These are phyloP conservation scores for Vigna unguiculata DNA, from an alignment of 306 rosid species.

Conservation along the genomic window DNA sequence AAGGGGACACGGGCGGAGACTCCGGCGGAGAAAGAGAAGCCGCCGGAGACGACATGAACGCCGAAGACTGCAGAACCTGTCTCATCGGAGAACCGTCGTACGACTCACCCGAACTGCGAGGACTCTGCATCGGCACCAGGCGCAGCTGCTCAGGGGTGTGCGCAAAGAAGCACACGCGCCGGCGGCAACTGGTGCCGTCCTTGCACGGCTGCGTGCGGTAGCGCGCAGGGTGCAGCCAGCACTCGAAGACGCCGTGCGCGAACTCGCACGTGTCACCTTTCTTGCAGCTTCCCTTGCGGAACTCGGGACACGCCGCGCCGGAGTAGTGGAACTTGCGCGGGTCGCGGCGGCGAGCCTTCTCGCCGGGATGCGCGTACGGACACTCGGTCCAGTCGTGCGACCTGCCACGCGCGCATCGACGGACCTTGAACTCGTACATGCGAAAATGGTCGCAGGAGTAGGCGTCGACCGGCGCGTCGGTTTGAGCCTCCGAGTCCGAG, in stretches of 20 bases:
- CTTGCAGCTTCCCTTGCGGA: constrained; percentile 84
- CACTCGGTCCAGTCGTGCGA: constrained; percentile 99
- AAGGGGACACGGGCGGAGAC: constrained; percentile 79
- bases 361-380: constrained; percentile 98
- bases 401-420: constrained; percentile 87
- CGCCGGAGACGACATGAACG: constrained; percentile 56
- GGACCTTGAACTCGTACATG: constrained; percentile 91
- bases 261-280: constrained; percentile 86
- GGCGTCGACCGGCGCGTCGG: constrained; percentile 81
- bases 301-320: constrained; percentile 94
- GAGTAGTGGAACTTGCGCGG: constrained; percentile 89
- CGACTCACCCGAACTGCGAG: constrained; percentile 65
- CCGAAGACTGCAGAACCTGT: constrained; percentile 46
- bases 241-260: constrained; percentile 97
- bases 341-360: constrained; percentile 97
- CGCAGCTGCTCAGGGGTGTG: constrained; percentile 94
- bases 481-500: constrained; percentile 58
- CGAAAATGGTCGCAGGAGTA: constrained; percentile 93
- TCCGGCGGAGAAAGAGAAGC: constrained; percentile 62
- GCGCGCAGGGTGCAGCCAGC: constrained; percentile 98
- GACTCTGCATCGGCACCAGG: constrained; percentile 69
- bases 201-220: constrained; percentile 97
- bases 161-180: constrained; percentile 93
- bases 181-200: constrained; percentile 81
- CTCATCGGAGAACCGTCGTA: constrained; percentile 79